Percentiles rank a stretch among this genome's conserved stretches.
Conservation (phyloP, 208 protist genomes). For the Trypanosomatidae sp. region DNA sequence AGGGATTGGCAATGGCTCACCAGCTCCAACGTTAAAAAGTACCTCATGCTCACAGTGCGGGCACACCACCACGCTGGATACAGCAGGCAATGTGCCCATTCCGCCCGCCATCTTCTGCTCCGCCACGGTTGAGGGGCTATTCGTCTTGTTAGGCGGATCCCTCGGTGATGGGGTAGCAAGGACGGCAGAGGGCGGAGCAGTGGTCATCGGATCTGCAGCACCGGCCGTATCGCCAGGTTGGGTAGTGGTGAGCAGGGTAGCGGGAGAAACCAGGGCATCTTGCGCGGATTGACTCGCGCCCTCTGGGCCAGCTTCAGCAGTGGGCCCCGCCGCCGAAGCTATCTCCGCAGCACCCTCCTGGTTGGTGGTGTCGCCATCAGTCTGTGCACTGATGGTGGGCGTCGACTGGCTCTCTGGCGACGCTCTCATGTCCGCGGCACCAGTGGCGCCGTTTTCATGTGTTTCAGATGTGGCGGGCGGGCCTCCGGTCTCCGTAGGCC, state of each 20-base stretch:
- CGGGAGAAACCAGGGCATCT: neutral
- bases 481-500: neutral
- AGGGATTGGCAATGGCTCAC: neutral
- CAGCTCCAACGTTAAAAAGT: neutral
- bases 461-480: neutral
- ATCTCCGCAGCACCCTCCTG: neutral
- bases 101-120: neutral
- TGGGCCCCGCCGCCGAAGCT: neutral
- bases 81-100: neutral
- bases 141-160: neutral
- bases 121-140: neutral
- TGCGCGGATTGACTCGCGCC: neutral
- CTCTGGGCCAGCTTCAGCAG: neutral
- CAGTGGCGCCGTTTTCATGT: neutral
- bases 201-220: too few relatives aligned
- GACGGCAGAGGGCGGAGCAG: too few relatives aligned
- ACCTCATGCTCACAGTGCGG: slow-evolving; percentile 16
- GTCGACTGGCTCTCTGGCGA: neutral
- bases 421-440: neutral
- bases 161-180: neutral
- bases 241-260: neutral
- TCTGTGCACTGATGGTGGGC: neutral
- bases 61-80: slow-evolving; percentile 5
- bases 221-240: neutral
- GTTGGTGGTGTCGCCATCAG: neutral